phyloP scores from a whole-genome alignment of 169 alveolate genomes.

The Cryptosporidium meleagridis region DNA sequence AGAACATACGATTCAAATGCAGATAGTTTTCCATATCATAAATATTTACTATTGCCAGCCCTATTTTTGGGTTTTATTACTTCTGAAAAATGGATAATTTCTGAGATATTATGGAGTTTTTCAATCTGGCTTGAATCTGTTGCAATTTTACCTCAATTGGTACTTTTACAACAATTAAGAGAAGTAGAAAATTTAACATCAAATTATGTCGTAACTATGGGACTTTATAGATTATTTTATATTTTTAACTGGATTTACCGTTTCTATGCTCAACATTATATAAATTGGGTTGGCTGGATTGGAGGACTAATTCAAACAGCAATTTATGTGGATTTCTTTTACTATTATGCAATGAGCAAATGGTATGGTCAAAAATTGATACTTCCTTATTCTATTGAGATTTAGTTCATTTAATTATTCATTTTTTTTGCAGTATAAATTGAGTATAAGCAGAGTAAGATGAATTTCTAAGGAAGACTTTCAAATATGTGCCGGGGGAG shows the following conservation, averaged over 20 bases:
- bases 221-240: constrained; percentile 93
- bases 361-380: constrained; percentile 90
- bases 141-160: constrained; percentile 95
- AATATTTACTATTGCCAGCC: constrained; percentile 88
- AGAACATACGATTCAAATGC: constrained; percentile 93
- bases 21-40: constrained; percentile 92
- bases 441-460: not conserved
- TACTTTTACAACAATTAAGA: constrained; percentile 92
- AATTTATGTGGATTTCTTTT: constrained; percentile 94
- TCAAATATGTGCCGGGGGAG: not conserved
- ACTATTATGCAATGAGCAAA: constrained; percentile 91
- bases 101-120: constrained; percentile 93
- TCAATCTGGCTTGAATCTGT: constrained; percentile 96
- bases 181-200: constrained; percentile 96
- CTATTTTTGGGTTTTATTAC: constrained; percentile 82
- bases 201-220: constrained; percentile 93
- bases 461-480: not conserved
- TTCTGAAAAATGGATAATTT: constrained; percentile 76
- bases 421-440: not conserved
- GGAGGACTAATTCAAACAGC: constrained; percentile 95
- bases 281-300: constrained; percentile 89
- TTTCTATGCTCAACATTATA: constrained; percentile 85
- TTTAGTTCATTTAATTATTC: not conserved
- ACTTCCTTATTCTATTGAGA: constrained; percentile 81
- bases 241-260: constrained; percentile 93